Base-by-base conservation (phyloP, 805 yeast species). In the Candida koratica region DNA sequence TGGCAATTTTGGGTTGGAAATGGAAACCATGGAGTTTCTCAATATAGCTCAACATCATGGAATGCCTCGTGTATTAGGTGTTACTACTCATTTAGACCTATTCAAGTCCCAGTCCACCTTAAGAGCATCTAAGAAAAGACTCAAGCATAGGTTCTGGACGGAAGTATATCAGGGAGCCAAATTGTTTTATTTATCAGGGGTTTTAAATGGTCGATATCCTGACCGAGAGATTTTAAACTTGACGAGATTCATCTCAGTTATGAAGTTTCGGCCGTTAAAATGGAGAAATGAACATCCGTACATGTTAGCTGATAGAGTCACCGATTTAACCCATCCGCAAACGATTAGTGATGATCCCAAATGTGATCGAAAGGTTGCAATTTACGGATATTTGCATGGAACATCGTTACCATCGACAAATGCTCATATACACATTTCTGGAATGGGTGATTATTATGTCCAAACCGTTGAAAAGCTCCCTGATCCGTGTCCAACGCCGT, bases 261-360 rank as follows among this genome's bases (percentile, higher is more conserved):
- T 94, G 97, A 93, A 94, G 59, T 94, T 94, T 62, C 77, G 98
- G 54, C 99, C 99, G n/a, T 69, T 94, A 49, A 93, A 93, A 59
- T 93, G 99, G 99, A 79, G 98, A 67, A 93, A 90, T 57, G 97
- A 93, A 66, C 99, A 93, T 66, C 95, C 97, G 4, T 93, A 93
- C 55, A 58, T 93, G 49, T 67, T 93, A 41, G 88, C 90, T 11
- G 99, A 93, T 56, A 75, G 98, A 56, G 70, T 90, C 28, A 85
- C 93, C 7, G 99, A 93, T 60, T 67, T 94, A 44, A 94, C 99
- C 3, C 97, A 89, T 60, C 98, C 98, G 1, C 75, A 84, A 32
- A 58, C 69, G 28, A 77, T 94, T 23, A 89, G 83, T 45, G 71
- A 77, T 41, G 80, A 93, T 52, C 79, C 83, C 17, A 89, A 89